These are phyloP conservation scores for Ophiostoma ips DNA, from an alignment of 2,329 filamentous ascomycete species.

Conservation along the genomic window DNA sequence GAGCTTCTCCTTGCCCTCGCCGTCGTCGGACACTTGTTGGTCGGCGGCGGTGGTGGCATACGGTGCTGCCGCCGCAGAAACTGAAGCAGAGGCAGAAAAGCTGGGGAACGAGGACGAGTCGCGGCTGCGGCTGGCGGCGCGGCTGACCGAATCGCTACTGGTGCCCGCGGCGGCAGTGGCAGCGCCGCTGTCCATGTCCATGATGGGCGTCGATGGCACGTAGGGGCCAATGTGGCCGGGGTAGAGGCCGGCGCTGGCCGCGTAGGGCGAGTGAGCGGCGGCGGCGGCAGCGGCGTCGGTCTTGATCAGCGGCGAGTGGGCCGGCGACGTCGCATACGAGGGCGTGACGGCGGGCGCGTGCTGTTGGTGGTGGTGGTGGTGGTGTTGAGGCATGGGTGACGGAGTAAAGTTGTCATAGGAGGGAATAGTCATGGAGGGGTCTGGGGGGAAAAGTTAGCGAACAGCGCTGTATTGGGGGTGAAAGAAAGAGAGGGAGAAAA, in stretches of 20 bases:
- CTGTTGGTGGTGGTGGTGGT: neutral
- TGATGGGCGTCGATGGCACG: constrained; percentile 29
- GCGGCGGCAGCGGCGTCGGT: too few relatives aligned
- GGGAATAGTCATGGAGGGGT: constrained; percentile 35
- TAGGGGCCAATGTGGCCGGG: constrained; percentile 27
- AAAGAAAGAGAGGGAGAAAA: neutral
- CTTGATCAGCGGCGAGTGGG: constrained; percentile 39
- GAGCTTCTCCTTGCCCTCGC: constrained; percentile 53
- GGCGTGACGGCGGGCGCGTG: constrained; percentile 18
- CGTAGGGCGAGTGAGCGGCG: constrained; percentile 35
- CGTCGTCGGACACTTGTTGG: constrained; percentile 46
- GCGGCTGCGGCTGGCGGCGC: constrained; percentile 27
- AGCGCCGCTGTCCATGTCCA: constrained; percentile 12
- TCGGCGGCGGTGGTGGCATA: constrained; percentile 25
- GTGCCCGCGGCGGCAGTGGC: neutral
- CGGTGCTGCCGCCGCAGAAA: neutral
- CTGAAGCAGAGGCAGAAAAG: constrained; percentile 14
- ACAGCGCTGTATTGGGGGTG: constrained; percentile 28
- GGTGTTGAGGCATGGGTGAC: neutral
- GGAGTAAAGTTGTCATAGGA: constrained; percentile 31
- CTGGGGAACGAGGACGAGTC: constrained; percentile 49
- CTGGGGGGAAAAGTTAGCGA: constrained; percentile 42
- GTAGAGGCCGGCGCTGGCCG: constrained; percentile 31
- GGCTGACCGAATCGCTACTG: constrained; percentile 32
- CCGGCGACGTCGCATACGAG: constrained; percentile 46